These are phyloP conservation scores for Rhytidiadelphus loreus DNA, from an alignment of 225 moss, liverwort and hornwort species.

Conservation along the genomic window DNA sequence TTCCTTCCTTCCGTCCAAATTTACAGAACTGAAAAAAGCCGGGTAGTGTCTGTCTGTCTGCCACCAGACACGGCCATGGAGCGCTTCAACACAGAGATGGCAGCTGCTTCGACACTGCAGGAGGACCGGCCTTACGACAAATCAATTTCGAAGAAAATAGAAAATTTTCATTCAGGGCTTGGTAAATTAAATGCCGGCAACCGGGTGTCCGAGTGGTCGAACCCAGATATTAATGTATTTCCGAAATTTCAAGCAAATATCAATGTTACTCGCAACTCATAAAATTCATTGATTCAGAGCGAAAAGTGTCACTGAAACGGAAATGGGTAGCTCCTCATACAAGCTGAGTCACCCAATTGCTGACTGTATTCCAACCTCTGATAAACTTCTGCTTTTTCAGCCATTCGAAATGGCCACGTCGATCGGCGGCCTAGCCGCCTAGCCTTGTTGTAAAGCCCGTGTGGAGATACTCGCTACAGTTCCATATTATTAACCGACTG, in stretches of 20 bases:
- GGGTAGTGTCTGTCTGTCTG: neutral
- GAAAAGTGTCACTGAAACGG: no score
- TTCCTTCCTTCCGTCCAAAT: neutral
- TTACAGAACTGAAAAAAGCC: neutral
- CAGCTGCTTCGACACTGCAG: neutral
- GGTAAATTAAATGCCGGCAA: neutral
- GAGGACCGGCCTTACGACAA: no score
- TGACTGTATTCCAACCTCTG: neutral
- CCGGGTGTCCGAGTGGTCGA: neutral
- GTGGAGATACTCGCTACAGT: neutral
- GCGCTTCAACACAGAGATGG: neutral
- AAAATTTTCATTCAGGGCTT: neutral
- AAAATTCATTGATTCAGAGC: no score
- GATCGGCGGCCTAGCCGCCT: neutral
- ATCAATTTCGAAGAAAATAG: neutral
- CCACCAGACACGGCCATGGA: neutral
- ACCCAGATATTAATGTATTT: no score
- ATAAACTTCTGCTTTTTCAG: neutral
- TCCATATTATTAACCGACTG: neutral
- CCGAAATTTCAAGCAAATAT: neutral
- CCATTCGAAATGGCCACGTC: neutral
- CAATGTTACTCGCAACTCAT: no score
- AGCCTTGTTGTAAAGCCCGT: neutral
- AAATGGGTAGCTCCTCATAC: neutral
- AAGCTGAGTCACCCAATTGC: neutral